phyloP scores from a whole-genome alignment of 768 basidiomycete species.

The Tricholoma furcatifolium region DNA sequence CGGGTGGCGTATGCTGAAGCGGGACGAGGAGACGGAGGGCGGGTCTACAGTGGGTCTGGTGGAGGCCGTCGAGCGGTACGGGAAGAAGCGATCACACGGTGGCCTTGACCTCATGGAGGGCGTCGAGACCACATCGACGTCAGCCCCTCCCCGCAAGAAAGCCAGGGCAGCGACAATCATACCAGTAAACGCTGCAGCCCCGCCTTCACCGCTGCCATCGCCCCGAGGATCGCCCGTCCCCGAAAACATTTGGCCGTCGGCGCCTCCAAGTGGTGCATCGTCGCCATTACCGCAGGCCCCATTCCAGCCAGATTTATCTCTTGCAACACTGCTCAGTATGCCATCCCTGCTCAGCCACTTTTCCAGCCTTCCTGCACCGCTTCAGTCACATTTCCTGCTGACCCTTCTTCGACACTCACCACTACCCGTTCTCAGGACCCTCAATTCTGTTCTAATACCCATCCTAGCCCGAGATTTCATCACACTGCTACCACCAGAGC shows the following conservation, averaged over 20 bases:
- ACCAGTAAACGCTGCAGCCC: conserved; percentile 71
- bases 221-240: conserved; percentile 83
- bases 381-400: conserved; percentile 93
- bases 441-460: conserved; percentile 86
- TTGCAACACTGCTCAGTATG: conserved; percentile 84
- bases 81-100: conserved; percentile 78
- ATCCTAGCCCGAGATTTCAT: conserved; percentile 95
- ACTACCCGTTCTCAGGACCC: conserved; percentile 84
- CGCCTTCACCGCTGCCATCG: conserved; percentile 82
- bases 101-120: conserved; percentile 54
- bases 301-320: conserved; percentile 75
- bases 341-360: conserved; percentile 84
- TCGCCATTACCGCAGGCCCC: conserved; percentile 71
- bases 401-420: conserved; percentile 91
- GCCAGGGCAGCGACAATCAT: conserved; percentile 63
- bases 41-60: conserved; percentile 58
- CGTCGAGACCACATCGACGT: conserved; percentile 43
- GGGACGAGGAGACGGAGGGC: conserved; percentile 54
- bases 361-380: conserved; percentile 68
- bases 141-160: conserved; percentile 74
- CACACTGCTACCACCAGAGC: conserved; percentile 86
- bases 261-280: conserved; percentile 75
- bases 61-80: conserved; percentile 84
- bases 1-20: conserved; percentile 76
- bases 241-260: conserved; percentile 75